Percentiles rank a stretch among this genome's conserved stretches.
Evolutionary conservation across 257 asterid genomes (phyloP).

Genomic region (Solanum pennellii): DNA sequence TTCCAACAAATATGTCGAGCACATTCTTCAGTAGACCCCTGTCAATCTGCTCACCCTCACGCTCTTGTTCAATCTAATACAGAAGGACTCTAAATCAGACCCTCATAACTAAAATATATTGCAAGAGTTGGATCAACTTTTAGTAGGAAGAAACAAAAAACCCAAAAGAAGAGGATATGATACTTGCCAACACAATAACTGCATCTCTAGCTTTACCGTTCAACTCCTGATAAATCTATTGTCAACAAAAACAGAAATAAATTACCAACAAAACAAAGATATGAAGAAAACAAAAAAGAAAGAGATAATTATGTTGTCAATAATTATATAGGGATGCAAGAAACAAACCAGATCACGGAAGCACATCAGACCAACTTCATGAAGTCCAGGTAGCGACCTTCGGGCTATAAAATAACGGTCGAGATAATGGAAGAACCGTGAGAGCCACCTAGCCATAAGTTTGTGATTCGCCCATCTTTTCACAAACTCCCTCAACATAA

Average conservation of each 20-base stretch:
- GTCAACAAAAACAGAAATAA: background rate
- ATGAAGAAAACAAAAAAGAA: background rate
- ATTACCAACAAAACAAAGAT: background rate
- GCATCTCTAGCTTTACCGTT: conserved; percentile 35
- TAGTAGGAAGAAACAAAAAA: background rate
- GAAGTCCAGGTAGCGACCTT: conserved; percentile 23
- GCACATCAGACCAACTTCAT: conserved; percentile 35
- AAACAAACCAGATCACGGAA: conserved; percentile 27
- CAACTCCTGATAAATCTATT: conserved; percentile 34
- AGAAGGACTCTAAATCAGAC: background rate
- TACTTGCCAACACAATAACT: conserved; percentile 27
- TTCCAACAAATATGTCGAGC: conserved; percentile 34
- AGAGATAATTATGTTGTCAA: background rate
- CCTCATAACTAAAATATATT: background rate
- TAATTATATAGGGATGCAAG: background rate
- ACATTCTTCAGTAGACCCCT: conserved; percentile 40
- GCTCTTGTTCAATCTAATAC: conserved; percentile 34
- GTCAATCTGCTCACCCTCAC: conserved; percentile 30
- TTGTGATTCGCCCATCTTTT: conserved; percentile 40
- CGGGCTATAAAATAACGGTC: conserved; percentile 32
- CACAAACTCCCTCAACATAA: conserved; percentile 43
- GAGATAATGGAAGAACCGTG: conserved; percentile 41
- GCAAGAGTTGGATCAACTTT: background rate
- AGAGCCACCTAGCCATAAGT: conserved; percentile 46
- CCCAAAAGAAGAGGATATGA: background rate